Evolutionary conservation across 2,329 filamentous ascomycete species (phyloP).

Genomic region (Trichoderma atroviride): DNA sequence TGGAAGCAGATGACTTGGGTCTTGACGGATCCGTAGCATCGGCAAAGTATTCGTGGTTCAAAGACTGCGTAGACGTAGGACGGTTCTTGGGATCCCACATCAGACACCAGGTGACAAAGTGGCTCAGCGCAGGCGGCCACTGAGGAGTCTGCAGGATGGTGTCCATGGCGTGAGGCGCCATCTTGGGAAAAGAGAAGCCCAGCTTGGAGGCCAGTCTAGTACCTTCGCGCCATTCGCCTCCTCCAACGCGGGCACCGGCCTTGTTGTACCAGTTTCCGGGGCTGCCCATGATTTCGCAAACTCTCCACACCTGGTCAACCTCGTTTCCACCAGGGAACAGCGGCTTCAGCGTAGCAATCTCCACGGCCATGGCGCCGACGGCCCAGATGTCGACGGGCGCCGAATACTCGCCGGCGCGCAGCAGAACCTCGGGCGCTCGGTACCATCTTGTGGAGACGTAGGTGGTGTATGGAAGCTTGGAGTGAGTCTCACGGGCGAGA

Average conservation of each 20-base stretch:
- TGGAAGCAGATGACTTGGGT: constrained; percentile 86
- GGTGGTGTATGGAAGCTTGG: constrained; percentile 93
- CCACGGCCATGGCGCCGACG: constrained; percentile 96
- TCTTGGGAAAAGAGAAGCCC: constrained; percentile 98
- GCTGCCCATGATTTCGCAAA: constrained; percentile 99
- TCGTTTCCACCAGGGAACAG: constrained; percentile 97
- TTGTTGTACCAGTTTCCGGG: constrained; percentile 98
- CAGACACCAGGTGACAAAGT: constrained; percentile 97
- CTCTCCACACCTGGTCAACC: constrained; percentile 97
- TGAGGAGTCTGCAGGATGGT: constrained; percentile 87
- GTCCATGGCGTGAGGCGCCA: constrained; percentile 96
- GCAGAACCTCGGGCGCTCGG: constrained; percentile 88
- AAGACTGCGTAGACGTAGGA: constrained; percentile 89
- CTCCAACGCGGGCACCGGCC: constrained; percentile 80
- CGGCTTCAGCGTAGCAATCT: constrained; percentile 94
- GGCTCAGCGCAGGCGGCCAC: constrained; percentile 84
- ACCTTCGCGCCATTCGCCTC: constrained; percentile 96
- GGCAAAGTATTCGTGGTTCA: constrained; percentile 91
- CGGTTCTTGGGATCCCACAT: constrained; percentile 97
- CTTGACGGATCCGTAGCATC: constrained; percentile 90
- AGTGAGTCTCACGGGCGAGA: constrained; percentile 94
- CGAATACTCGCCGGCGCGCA: constrained; percentile 94
- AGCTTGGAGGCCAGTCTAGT: constrained; percentile 91
- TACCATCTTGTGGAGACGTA: constrained; percentile 99
- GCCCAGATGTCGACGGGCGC: constrained; percentile 99